phyloP scores from a whole-genome alignment of 371 early-diverging fungal species.

The Parasitella parasitica region DNA sequence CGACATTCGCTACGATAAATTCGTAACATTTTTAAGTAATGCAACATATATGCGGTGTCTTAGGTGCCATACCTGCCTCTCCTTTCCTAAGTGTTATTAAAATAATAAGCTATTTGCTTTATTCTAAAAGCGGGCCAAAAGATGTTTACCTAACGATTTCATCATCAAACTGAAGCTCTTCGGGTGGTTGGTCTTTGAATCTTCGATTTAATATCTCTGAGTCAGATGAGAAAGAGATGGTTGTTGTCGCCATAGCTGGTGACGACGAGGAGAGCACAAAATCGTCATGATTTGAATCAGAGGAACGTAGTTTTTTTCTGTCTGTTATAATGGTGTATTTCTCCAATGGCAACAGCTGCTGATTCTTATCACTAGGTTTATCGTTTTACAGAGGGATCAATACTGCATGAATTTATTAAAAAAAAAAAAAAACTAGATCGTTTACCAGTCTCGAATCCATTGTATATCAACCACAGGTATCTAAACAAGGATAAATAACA shows the following conservation, averaged over 20 bases:
- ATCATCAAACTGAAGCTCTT: slow-evolving; percentile 4
- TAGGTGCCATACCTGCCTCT: not conserved
- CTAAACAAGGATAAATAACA: too few species aligned
- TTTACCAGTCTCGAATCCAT: slow-evolving; percentile 42
- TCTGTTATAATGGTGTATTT: slow-evolving; percentile 11
- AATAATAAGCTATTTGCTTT: too few species aligned
- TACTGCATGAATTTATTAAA: not conserved
- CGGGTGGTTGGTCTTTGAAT: slow-evolving; percentile 4
- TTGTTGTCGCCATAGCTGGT: not conserved
- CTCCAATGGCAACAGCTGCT: slow-evolving; percentile 12
- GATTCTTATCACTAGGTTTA: slow-evolving; percentile 11
- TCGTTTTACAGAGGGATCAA: not conserved
- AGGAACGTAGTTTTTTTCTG: not conserved
- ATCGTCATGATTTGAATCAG: not conserved
- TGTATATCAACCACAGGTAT: slow-evolving; percentile 29
- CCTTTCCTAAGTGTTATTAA: not conserved
- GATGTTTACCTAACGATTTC: not conserved
- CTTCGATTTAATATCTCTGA: slow-evolving; percentile 11
- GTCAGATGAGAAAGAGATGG: not conserved
- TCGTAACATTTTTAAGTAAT: not conserved
- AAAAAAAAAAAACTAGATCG: not conserved
- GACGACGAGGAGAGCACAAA: not conserved
- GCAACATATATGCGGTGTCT: not conserved
- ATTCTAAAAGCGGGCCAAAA: too few species aligned
- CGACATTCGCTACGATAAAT: not conserved